These are phyloP conservation scores for Aureobasidium sp. DNA, from an alignment of 2,329 filamentous ascomycete species.

Conservation along the genomic window DNA sequence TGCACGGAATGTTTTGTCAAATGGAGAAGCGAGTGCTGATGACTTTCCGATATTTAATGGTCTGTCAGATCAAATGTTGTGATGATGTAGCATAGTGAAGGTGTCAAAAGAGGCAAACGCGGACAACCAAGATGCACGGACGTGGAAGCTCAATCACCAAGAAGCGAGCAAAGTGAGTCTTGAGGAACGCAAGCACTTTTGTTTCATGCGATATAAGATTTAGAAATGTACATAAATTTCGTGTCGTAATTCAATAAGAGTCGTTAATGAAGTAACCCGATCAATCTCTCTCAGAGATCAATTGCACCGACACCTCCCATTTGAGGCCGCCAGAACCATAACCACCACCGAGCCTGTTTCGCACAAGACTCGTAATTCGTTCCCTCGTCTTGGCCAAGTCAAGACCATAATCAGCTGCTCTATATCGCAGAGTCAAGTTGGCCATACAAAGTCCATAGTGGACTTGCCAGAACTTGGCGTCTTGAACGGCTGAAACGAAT, in stretches of 20 bases:
- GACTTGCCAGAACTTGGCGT: conserved; percentile 96
- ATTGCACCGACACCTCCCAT: conserved; percentile 92
- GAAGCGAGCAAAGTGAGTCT: neutral
- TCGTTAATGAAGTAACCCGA: neutral
- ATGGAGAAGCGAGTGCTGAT: neutral
- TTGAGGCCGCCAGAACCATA: conserved; percentile 75
- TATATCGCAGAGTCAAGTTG: conserved; percentile 73
- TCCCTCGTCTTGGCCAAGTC: conserved; percentile 66
- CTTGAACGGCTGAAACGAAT: conserved; percentile 68
- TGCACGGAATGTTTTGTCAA: neutral
- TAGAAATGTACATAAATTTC: conserved; percentile 9
- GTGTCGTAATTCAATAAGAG: conserved; percentile 9
- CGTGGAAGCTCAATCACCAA: neutral
- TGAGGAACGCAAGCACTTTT: neutral
- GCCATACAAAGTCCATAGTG: conserved; percentile 97
- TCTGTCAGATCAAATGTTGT: neutral
- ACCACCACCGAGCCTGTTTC: conserved; percentile 78
- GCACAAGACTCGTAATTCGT: conserved; percentile 69
- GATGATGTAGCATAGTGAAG: neutral
- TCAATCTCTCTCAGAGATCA: conserved; percentile 48
- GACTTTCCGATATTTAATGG: neutral
- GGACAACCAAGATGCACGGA: neutral
- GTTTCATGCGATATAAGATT: conserved; percentile 1
- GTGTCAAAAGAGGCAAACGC: conserved; percentile 3
- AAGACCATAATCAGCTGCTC: conserved; percentile 55